Conservation (phyloP, 2,329 filamentous ascomycete genomes). For the Coniella vitis region DNA sequence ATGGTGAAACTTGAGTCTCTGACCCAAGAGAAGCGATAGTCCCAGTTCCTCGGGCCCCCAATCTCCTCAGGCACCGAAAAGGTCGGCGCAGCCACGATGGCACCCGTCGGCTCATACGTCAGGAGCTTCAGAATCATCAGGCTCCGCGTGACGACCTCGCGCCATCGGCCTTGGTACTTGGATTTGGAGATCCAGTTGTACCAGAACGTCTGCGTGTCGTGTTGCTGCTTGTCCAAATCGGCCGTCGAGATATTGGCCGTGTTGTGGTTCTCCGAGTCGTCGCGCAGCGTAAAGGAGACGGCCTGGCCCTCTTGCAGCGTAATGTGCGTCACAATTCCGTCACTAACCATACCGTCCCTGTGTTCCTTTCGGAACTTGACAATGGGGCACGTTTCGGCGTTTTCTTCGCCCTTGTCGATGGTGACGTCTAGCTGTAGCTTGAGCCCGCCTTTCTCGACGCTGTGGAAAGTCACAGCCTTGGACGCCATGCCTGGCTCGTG, state of each 20-base stretch:
- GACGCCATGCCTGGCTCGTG: slow-evolving; percentile 37
- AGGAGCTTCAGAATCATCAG: slow-evolving; percentile 70
- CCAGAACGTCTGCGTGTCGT: slow-evolving; percentile 67
- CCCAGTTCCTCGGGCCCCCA: slow-evolving; percentile 59
- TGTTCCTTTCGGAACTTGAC: slow-evolving; percentile 50
- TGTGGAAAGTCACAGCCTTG: slow-evolving; percentile 58
- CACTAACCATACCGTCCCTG: slow-evolving; percentile 46
- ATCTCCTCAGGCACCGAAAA: slow-evolving; percentile 73
- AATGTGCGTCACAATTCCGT: slow-evolving; percentile 56
- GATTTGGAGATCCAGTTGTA: slow-evolving; percentile 65
- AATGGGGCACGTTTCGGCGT: slow-evolving; percentile 39
- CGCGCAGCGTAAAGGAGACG: slow-evolving; percentile 62
- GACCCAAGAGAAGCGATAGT: slow-evolving; percentile 74
- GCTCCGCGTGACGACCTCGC: slow-evolving; percentile 61
- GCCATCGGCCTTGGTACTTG: slow-evolving; percentile 65
- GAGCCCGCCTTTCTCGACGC: slow-evolving; percentile 27
- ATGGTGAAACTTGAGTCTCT: slow-evolving; percentile 72
- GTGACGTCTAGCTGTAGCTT: slow-evolving; percentile 63
- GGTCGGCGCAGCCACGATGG: slow-evolving; percentile 68
- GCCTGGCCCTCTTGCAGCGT: slow-evolving; percentile 58
- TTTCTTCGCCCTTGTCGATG: slow-evolving; percentile 51
- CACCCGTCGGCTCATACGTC: slow-evolving; percentile 72
- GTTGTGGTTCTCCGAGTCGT: slow-evolving; percentile 51
- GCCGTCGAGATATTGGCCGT: slow-evolving; percentile 51
- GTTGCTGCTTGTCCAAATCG: slow-evolving; percentile 56